Base-by-base conservation (phyloP, 345 rosid genomes). In the Geranium brycei region DNA sequence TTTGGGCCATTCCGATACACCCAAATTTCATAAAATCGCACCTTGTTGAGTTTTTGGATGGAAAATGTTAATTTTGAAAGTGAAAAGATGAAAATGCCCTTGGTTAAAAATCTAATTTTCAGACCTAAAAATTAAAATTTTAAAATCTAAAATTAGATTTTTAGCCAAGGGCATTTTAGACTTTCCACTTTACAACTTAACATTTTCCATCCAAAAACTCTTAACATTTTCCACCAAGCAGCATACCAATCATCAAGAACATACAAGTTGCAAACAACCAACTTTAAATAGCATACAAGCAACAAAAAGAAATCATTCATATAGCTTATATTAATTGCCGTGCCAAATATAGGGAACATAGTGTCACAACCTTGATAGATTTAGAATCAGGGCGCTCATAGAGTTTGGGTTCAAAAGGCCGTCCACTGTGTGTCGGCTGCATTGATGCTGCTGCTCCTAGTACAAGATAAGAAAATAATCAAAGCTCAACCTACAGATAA, bases 301-400 rank as follows among this genome's bases (percentile, higher is more conserved):
- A 19, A n/a, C n/a, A n/a, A n/a, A n/a, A 14, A 59, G 19, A 31
- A 59, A 59, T 19, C 15, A 58, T 4, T 67, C 41, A 66, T 5
- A 35, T 31, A 67, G 60, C 65, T 58, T 19, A 64, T 61, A 23
- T 11, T 59, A 3, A n/a, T 31, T 31, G 17, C 0, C 57, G 64
- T 57, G 61, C 58, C 28, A 31, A 4, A 60, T 31, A n/a, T 10
- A 35, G 61, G 62, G 51, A 47, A 47, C 53, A 47, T 3, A 47
- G 53, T 47, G 53, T 13, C 53, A 23, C 28, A 47, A 62, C 65
- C 65, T 62, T 62, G 51, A 41, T 19, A 17, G 32, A 40, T 47
- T 62, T 62, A 41, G 65, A 15, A 62, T 83, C 91, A 60, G 76
- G 67, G 35, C 69, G 82, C 13, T 81, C 91, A 71, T 83, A 87